A percentile compares a stretch with the other conserved stretches of the same genome.
These are phyloP conservation scores for Seminavis robusta DNA, from an alignment of 108 stramenopile genomes.

Conservation along the genomic window DNA sequence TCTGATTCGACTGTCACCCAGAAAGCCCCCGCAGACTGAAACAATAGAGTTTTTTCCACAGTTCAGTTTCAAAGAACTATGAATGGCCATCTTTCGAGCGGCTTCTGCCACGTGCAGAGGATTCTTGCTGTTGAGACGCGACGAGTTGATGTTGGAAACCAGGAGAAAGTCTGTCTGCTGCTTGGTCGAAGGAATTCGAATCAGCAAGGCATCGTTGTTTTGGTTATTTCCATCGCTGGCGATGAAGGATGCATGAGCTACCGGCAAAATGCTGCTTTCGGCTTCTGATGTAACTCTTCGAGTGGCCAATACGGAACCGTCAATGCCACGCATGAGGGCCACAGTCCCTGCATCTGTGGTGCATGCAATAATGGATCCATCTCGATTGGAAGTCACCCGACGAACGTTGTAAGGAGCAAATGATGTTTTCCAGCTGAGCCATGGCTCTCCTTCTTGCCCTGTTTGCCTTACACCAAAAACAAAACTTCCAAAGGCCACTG, in stretches of 20 bases:
- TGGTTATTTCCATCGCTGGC: not conserved
- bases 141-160: no score
- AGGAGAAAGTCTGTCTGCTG: no score
- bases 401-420: constrained; percentile 37
- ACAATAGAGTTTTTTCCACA: no score
- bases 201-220: not conserved
- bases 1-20: no score
- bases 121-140: no score
- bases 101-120: no score
- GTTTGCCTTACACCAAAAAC: no score
- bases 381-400: constrained; percentile 46
- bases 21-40: no score
- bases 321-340: constrained; percentile 47
- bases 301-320: constrained; percentile 61
- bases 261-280: not conserved
- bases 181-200: no score
- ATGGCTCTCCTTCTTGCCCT: no score
- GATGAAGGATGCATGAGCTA: constrained; percentile 4
- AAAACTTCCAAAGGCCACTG: not conserved
- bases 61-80: no score
- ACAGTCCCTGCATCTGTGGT: constrained; percentile 52
- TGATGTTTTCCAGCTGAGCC: constrained; percentile 39
- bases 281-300: constrained; percentile 38
- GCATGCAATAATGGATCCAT: constrained; percentile 54
- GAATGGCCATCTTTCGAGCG: no score